Conservation (phyloP, 345 rosid species). For the Gossypium australe region DNA sequence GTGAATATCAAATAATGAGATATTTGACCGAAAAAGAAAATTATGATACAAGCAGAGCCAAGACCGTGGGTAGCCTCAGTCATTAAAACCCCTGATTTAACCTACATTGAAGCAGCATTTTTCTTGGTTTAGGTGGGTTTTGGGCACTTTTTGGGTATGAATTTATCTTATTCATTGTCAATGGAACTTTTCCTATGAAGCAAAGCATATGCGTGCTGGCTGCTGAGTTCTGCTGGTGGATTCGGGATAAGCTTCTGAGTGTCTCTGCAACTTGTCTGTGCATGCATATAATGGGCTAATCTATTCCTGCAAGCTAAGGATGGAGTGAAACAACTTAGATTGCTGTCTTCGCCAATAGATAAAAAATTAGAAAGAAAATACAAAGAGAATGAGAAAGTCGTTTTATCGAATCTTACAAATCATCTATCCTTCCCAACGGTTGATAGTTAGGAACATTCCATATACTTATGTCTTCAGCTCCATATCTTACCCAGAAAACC, state of each 20-base stretch:
- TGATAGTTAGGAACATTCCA: constrained; percentile 8
- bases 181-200: not conserved
- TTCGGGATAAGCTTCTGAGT: constrained; percentile 18
- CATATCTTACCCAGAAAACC: not conserved
- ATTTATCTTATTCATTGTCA: not conserved
- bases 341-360: constrained; percentile 7
- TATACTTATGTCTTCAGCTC: not conserved
- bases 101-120: not conserved
- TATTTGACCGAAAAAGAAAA: too few species aligned
- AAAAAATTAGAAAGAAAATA: constrained; percentile 2
- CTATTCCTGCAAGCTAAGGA: constrained; percentile 20
- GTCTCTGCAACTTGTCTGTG: constrained; percentile 25
- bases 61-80: not conserved
- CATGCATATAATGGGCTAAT: constrained; percentile 32
- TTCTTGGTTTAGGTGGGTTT: not conserved
- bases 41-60: not conserved
- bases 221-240: constrained; percentile 16
- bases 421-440: constrained; percentile 6
- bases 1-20: too few species aligned
- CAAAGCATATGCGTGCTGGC: not conserved
- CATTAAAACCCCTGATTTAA: not conserved
- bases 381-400: constrained; percentile 19
- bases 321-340: constrained; percentile 16
- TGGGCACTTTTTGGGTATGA: not conserved
- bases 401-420: constrained; percentile 16